Evolutionary conservation across 805 yeast species (phyloP).

Genomic region (Jamesozyma gamospora): DNA sequence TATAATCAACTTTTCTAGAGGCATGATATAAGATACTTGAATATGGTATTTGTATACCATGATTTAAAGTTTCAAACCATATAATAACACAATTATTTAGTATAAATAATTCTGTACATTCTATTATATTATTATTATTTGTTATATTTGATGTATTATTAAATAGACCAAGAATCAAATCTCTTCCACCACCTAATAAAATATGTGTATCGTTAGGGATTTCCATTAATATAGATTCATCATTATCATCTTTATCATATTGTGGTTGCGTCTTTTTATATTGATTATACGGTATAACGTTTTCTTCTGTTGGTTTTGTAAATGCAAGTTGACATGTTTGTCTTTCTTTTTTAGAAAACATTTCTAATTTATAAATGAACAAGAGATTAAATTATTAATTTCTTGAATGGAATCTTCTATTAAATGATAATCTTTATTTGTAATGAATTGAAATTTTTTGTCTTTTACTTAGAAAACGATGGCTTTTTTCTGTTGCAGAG

Average conservation of each 20-base stretch:
- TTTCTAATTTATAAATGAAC: too few relatives aligned
- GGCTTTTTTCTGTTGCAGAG: too few relatives aligned
- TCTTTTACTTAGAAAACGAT: too few relatives aligned
- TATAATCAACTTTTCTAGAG: constrained; percentile 6
- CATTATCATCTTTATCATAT: constrained; percentile 1
- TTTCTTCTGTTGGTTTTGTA: constrained; percentile 31
- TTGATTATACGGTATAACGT: constrained; percentile 26
- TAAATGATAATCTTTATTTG: too few relatives aligned
- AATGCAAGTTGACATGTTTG: constrained; percentile 16
- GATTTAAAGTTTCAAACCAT: constrained; percentile 31
- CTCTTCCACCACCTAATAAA: constrained; percentile 35
- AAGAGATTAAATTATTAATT: too few relatives aligned
- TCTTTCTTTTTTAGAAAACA: constrained; percentile 1
- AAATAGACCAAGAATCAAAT: constrained; percentile 21
- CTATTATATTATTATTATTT: constrained; percentile 3
- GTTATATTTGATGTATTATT: neutral
- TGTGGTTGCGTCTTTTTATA: constrained; percentile 26
- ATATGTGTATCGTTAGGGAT: constrained; percentile 16
- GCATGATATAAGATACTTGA: constrained; percentile 27
- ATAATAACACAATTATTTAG: constrained; percentile 30
- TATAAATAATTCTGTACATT: constrained; percentile 30
- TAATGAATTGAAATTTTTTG: too few relatives aligned
- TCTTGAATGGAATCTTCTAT: too few relatives aligned
- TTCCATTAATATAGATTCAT: neutral
- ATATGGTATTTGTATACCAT: constrained; percentile 33